Base-by-base conservation (phyloP, 495 filamentous ascomycete species). In the Peziza echinospora region DNA sequence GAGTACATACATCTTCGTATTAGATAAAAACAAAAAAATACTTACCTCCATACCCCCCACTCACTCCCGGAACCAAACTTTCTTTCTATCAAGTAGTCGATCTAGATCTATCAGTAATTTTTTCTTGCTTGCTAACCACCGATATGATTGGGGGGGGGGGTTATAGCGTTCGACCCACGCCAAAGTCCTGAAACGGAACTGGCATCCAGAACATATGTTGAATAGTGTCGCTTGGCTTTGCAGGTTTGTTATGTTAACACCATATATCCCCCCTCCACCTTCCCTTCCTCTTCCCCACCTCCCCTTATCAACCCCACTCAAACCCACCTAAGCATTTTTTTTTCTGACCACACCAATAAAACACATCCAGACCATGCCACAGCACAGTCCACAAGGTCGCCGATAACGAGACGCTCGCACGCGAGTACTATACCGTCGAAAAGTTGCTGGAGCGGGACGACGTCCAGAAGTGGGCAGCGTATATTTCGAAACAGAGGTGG, bases 211-310 rank as follows among this genome's bases (percentile, higher is more conserved):
- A 50, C 76, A 77, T 66, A 69, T 73, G 64, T 53, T 87, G 62
- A 73, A 81, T 59, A 83, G 72, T 58, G 83, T 91, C 22, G 84
- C 84, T 24, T 93, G 83, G 83, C 60, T 93, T 54, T 92, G 84
- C 65, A 70, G 84, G 19, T 53, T 51, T 40, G 52, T 45, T 22
- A 21, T n/a, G n/a, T n/a, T n/a, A n/a, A n/a, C n/a, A n/a, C n/a
- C n/a, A n/a, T n/a, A n/a, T n/a, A n/a, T n/a, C n/a, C n/a, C n/a
- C n/a, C n/a, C n/a, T n/a, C n/a, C n/a, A n/a, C n/a, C n/a, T n/a
- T n/a, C n/a, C n/a, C n/a, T n/a, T n/a, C n/a, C n/a, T n/a, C 30
- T 37, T 37, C 30, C 6, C 30, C 19, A 4, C 30, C 30, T 37
- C 3, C 6, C 3, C 30, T 37, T 37, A 5, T 13, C 19, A 34